These are phyloP conservation scores for Phlebiopsis gigantea DNA, from an alignment of 768 basidiomycete species.

Conservation along the genomic window DNA sequence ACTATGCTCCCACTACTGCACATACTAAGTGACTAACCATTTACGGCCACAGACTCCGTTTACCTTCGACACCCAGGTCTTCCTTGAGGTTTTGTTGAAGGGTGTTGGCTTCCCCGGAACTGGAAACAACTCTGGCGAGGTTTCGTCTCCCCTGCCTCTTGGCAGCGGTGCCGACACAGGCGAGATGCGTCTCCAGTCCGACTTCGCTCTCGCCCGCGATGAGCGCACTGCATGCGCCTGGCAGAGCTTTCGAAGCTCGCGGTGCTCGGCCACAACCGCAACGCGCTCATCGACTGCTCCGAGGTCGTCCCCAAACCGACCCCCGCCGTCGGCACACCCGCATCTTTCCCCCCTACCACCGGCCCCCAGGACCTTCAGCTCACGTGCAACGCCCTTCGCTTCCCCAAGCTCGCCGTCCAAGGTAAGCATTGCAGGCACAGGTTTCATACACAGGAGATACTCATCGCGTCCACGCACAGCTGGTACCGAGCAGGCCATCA, in stretches of 20 bases:
- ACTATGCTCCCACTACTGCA: background rate
- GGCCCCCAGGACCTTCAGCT: constrained; percentile 5
- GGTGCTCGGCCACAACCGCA: constrained; percentile 20
- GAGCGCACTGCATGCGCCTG: constrained; percentile 36
- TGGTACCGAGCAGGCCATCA: constrained; percentile 6
- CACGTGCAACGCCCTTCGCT: constrained; percentile 1
- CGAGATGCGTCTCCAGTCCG: constrained; percentile 41
- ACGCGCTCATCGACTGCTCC: constrained; percentile 20
- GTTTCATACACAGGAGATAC: background rate
- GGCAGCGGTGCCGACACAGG: constrained; percentile 21
- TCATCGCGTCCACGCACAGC: background rate
- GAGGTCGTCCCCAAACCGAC: constrained; percentile 19
- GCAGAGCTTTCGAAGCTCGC: constrained; percentile 20
- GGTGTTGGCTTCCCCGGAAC: constrained; percentile 26
- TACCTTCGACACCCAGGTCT: constrained; percentile 18
- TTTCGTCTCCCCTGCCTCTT: constrained; percentile 28
- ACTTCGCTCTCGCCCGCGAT: constrained; percentile 29
- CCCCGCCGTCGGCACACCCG: constrained; percentile 5
- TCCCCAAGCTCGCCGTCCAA: constrained; percentile 6
- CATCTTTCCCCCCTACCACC: constrained; percentile 7
- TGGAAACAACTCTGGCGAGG: constrained; percentile 34
- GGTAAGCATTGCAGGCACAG: background rate
- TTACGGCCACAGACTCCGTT: constrained; percentile 9
- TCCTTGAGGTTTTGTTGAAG: constrained; percentile 22
- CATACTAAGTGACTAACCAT: constrained; percentile 2